A percentile compares a stretch with the other conserved stretches of the same genome.
phyloP scores from a whole-genome alignment of 1,284 basidiomycete species.

The Leccinum fallax region DNA sequence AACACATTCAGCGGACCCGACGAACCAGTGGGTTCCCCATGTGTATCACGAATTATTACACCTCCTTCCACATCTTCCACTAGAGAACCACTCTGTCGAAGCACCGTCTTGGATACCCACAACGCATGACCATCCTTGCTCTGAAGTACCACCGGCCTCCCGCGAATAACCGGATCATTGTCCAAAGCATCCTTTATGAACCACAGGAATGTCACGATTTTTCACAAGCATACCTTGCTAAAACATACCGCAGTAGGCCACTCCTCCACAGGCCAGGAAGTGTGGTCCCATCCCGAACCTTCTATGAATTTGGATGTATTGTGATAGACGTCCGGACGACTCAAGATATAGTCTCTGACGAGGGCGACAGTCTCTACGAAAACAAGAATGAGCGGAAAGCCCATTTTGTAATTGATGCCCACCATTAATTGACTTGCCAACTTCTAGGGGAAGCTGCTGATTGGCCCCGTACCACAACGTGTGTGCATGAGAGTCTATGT shows the following conservation, averaged over 20 bases:
- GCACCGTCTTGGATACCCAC: slow-evolving; percentile 75
- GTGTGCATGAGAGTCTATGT: slow-evolving; percentile 81
- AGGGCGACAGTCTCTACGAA: slow-evolving; percentile 61
- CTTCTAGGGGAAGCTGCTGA: slow-evolving; percentile 65
- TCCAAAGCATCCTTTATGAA: slow-evolving; percentile 68
- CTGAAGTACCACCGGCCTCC: slow-evolving; percentile 72
- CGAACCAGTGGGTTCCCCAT: slow-evolving; percentile 76
- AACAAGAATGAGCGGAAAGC: neutral
- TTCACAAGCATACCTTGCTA: neutral
- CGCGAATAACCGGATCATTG: slow-evolving; percentile 63
- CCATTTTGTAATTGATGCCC: slow-evolving; percentile 4
- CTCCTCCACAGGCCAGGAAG: slow-evolving; percentile 60
- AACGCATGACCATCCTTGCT: slow-evolving; percentile 89
- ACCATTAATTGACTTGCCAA: slow-evolving; percentile 62
- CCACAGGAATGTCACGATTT: neutral
- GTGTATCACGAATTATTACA: slow-evolving; percentile 68
- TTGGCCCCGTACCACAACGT: slow-evolving; percentile 76
- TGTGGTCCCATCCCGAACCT: slow-evolving; percentile 94
- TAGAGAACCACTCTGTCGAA: slow-evolving; percentile 62
- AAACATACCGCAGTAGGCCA: slow-evolving; percentile 74
- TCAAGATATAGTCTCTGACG: slow-evolving; percentile 66
- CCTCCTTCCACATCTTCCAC: slow-evolving; percentile 78
- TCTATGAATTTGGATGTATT: slow-evolving; percentile 68
- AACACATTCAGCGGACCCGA: slow-evolving; percentile 16
- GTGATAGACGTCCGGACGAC: slow-evolving; percentile 53